Conservation (phyloP, 208 protist genomes). For the Acanthamoeba lenticulata region DNA sequence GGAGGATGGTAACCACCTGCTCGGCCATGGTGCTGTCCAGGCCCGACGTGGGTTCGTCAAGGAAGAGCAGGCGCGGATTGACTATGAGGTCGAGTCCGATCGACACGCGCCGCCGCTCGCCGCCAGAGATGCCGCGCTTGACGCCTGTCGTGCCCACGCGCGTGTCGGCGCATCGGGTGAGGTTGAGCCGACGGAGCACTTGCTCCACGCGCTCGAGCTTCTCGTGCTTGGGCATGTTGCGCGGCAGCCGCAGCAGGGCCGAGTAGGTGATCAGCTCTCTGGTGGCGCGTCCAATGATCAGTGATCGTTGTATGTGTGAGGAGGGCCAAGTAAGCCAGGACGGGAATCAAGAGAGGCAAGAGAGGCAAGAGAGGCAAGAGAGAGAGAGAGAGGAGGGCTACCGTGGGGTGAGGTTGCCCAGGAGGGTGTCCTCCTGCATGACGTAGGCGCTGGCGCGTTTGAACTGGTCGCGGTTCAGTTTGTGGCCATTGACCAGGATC, state of each 20-base stretch:
- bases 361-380: no score
- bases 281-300: background rate
- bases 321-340: background rate
- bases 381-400: no score
- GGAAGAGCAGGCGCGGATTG: slow-evolving; percentile 73
- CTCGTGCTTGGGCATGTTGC: background rate
- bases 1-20: slow-evolving; percentile 89
- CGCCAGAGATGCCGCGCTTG: slow-evolving; percentile 33
- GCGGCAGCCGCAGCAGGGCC: background rate
- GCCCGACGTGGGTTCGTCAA: slow-evolving; percentile 76
- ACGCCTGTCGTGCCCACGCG: background rate
- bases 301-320: no score
- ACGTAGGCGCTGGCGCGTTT: slow-evolving; percentile 18
- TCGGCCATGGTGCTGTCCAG: slow-evolving; percentile 91
- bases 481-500: slow-evolving; percentile 26
- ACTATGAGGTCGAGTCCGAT: slow-evolving; percentile 79
- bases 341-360: no score
- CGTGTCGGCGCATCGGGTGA: background rate
- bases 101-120: slow-evolving; percentile 76
- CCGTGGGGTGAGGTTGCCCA: slow-evolving; percentile 12
- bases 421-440: slow-evolving; percentile 53
- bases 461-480: background rate
- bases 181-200: background rate
- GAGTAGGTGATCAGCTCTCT: background rate
- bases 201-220: slow-evolving; percentile 5